Base-by-base conservation (phyloP, 2,329 filamentous ascomycete species). In the Parastagonospora nodorum region DNA sequence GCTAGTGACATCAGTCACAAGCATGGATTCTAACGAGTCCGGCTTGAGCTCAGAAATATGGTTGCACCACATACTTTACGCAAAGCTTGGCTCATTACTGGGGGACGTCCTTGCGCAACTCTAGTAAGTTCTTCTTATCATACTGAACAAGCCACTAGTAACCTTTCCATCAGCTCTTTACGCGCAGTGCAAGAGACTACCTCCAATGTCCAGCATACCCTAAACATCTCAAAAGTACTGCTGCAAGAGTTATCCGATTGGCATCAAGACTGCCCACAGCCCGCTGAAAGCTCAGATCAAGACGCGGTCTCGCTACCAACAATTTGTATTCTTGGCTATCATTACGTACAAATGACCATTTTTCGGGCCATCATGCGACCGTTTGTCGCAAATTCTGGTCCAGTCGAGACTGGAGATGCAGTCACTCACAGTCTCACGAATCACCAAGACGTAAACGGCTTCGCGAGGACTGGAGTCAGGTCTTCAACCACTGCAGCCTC, bases 341-440 rank as follows among this genome's bases (percentile, higher is more conserved):
- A 51, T 45, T 54, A 54, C 39, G 43, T 50, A 40, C 43, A 48
- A 15, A 50, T 54, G 42, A 54, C 51, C 24, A 51, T 54, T 12
- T 48, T 41, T 27, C 47, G 47, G 32, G 51, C 51, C 12, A 48
- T 48, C 14, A 45, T 54, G 12, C 51, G 51, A 40, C 51, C 51
- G 4, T 44, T 47, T 14, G 7, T 54, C 9, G 40, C 36, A n/a
- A 39, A 45, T 12, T 2, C 12, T 2, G 27, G 10, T 15, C 27
- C 32, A 19, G 27, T 29, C n/a, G n/a, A 35, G 15, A n/a, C 16
- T n/a, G 27, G 8, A 15, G 44, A 38, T 5, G 24, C 10, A 4
- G 33, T 16, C 11, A 35, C 35, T 12, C 28, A 33, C 19, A 5
- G 3, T n/a, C 5, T 28, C 9, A 15, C 36, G 7, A 35, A 40